Base-by-base conservation (phyloP, 2,329 filamentous ascomycete genomes). In the Aspergillus fijiensis region DNA sequence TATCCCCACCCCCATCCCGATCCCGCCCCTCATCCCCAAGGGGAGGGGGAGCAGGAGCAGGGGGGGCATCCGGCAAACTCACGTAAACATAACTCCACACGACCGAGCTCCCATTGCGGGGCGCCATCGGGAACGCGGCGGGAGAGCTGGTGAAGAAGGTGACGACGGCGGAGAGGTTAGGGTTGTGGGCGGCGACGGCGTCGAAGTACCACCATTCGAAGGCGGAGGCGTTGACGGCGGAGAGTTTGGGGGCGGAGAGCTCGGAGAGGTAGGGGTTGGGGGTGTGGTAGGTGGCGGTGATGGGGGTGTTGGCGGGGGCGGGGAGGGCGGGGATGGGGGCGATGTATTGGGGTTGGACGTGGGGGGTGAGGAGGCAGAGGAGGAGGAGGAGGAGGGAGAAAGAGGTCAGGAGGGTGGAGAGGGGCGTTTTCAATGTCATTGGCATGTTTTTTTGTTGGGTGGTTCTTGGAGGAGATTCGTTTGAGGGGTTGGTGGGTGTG, bases 131-230 rank as follows among this genome's bases (percentile, higher is more conserved):
- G 6, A 81, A 80, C 11, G 74, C 1, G 63, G 56, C 0, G 70
- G 60, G 10, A 70, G 63, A 1, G 69, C 27, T 16, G 33, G 11
- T 69, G 60, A 72, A 74, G 63, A 78, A 76, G 23, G 70, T 70
- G 16, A 79, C 51, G 0, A 70, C 67, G 7, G 77, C 53, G 0
- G 69, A 71, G 21, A 68, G 64, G 7, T 65, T 60, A 1, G 67
- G 60, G 50, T 70, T 65, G 7, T 63, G 62, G 2, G 62, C 51
- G 1, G 75, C 68, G 11, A 79, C 67, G 21, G 65, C 73, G 59
- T 79, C 75, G 49, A 78, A 78, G 60, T 76, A 77, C 77, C 76
- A 79, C 75, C 75, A 78, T 64, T 76, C 73, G 50, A 72, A 76
- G 19, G 69, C 69, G 27, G 70, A 66, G 33, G 55, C 19, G 52